Evolutionary conservation across 1,139 yeast genomes (phyloP), one percentile per base, ranked within the genome.

Genomic region (Suhomyces guaymorum): DNA sequence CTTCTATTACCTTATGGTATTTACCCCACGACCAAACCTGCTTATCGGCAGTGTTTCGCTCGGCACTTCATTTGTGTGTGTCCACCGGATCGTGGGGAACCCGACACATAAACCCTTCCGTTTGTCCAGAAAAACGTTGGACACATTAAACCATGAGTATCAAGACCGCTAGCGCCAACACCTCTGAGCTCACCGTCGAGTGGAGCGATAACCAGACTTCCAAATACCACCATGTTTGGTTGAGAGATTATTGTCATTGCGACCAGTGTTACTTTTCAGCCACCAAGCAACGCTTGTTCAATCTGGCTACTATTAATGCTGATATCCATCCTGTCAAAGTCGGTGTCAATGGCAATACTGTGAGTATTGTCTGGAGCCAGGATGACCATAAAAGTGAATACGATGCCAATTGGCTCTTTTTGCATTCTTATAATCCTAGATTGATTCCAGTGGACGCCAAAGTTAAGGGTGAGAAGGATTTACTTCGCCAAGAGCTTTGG

Each of bases 161-260:
- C 27, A 24, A 24, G 19, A 26, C 37, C 20, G 34, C 35, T 14
- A 21, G 27, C 18, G 13, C 21, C 22, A 12, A 24, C 12, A 15
- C 32, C 10, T 23, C 27, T 17, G 32, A 37, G 23, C 28, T 43
- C 23, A 28, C 29, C 10, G 34, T 47, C 28, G 28, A 27, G n/a
- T 46, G 50, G 51, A 17, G 28, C 31, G 46, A 41, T 29, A 48
- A 45, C 23, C 37, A 38, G 24, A 5, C 30, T 8, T 43, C 57
- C 16, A 10, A 28, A 13, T 70, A 47, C 53, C 83, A 80, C 54
- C 57, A 72, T 54, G 66, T 82, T 37, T 82, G 89, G 89, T 65
- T 83, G 19, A 63, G 90, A 33, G 92, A 83, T 55, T 74, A 77
- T 48, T 83, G 90, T 51, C 84, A 75, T 40, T 81, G 88, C 48